These are phyloP conservation scores for Epichloe sibirici DNA, from an alignment of 2,329 filamentous ascomycete species.

Conservation along the genomic window DNA sequence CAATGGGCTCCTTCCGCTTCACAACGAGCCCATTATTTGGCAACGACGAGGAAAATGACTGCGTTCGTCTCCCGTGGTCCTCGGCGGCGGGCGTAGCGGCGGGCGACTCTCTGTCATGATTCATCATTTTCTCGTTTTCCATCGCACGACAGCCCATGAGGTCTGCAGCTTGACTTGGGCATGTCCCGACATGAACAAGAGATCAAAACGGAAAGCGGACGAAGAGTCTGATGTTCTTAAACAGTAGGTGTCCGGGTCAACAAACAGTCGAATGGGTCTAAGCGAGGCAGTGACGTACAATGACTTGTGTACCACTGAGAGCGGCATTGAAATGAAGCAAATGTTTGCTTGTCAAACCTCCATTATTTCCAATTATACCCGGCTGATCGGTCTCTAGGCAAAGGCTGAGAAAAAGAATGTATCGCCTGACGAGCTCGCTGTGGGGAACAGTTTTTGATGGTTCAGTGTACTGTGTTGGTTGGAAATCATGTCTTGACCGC, in stretches of 20 bases:
- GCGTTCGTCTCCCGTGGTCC: neutral
- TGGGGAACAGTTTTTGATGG: neutral
- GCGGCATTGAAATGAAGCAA: neutral
- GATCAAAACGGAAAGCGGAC: neutral
- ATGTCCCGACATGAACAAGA: neutral
- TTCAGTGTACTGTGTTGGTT: neutral
- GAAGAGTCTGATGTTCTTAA: neutral
- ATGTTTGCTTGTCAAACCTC: neutral
- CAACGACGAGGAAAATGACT: neutral
- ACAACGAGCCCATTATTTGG: constrained; percentile 3
- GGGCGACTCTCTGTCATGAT: neutral
- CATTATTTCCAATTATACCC: neutral
- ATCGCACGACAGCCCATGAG: neutral
- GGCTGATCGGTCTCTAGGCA: neutral
- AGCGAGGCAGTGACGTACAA: neutral
- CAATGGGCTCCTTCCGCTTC: constrained; percentile 10
- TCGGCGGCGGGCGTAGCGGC: neutral
- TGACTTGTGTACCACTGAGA: neutral
- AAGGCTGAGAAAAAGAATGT: neutral
- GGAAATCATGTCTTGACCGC: neutral
- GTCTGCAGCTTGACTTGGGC: neutral
- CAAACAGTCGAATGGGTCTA: neutral
- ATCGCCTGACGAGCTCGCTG: neutral
- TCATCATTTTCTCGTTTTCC: neutral
- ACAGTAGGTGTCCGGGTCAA: neutral